A percentile compares a stretch with the other conserved stretches of the same genome.
phyloP scores from a whole-genome alignment of 495 filamentous ascomycete genomes.

The Elasticomyces elasticus region DNA sequence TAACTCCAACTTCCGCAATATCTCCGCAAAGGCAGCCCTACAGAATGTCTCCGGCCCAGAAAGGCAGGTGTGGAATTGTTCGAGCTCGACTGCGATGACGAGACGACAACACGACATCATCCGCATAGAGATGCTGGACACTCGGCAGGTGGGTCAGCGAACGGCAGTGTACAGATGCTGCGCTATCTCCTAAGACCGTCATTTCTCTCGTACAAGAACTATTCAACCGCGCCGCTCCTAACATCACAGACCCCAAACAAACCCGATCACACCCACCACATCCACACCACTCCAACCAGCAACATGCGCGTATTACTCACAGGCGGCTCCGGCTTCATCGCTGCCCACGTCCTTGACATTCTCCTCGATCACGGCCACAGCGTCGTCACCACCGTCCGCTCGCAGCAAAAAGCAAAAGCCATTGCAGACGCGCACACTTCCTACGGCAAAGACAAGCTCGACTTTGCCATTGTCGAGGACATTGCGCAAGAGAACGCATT shows the following conservation, averaged over 20 bases:
- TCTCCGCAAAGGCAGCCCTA: background rate
- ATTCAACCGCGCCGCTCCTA: background rate
- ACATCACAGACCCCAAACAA: too few species aligned
- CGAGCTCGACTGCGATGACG: background rate
- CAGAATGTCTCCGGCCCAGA: background rate
- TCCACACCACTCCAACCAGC: slow-evolving; percentile 12
- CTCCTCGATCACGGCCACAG: slow-evolving; percentile 60
- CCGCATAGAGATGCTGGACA: background rate
- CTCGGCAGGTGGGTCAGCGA: background rate
- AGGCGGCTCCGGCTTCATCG: slow-evolving; percentile 63
- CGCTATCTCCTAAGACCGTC: slow-evolving; percentile 1
- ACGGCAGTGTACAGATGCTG: background rate
- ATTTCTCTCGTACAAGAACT: background rate
- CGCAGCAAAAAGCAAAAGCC: slow-evolving; percentile 63
- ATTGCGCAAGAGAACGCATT: slow-evolving; percentile 68
- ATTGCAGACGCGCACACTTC: slow-evolving; percentile 57
- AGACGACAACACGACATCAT: background rate
- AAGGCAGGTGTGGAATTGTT: background rate
- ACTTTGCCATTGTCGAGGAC: slow-evolving; percentile 71
- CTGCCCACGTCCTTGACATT: slow-evolving; percentile 69
- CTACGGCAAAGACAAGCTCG: slow-evolving; percentile 50
- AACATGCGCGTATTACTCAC: slow-evolving; percentile 55
- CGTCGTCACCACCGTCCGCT: slow-evolving; percentile 77
- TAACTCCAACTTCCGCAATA: background rate
- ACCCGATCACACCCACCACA: background rate